Percentiles rank a stretch among this genome's conserved stretches.
Conservation (phyloP, 2,329 filamentous ascomycete species). For the Coleophoma cylindrospora region DNA sequence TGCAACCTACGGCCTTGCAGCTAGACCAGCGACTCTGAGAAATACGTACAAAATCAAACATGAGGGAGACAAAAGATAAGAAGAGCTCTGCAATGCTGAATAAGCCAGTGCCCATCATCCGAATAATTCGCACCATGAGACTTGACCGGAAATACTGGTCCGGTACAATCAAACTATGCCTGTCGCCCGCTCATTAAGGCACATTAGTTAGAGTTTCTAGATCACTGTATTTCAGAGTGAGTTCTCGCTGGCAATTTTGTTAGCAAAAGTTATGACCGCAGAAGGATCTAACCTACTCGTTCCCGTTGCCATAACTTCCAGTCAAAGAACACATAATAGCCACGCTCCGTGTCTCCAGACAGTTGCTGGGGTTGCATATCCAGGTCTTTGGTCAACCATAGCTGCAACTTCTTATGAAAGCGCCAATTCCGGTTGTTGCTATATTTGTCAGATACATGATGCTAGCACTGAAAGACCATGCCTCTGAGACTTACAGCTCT, state of each 20-base stretch:
- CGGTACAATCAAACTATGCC: not conserved
- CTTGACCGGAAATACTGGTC: too few species aligned
- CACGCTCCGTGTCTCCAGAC: slow-evolving; percentile 54
- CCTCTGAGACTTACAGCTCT: slow-evolving; percentile 46
- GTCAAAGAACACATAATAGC: slow-evolving; percentile 64
- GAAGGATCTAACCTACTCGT: slow-evolving; percentile 40
- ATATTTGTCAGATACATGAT: slow-evolving; percentile 5
- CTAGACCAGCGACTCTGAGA: too few species aligned
- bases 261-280: slow-evolving; percentile 3
- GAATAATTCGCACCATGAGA: too few species aligned
- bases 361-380: slow-evolving; percentile 57
- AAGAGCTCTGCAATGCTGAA: too few species aligned
- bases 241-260: slow-evolving; percentile 42
- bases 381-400: slow-evolving; percentile 66
- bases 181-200: not conserved
- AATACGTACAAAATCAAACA: too few species aligned
- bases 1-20: slow-evolving; percentile 5
- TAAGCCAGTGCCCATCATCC: too few species aligned
- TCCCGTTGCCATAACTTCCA: slow-evolving; percentile 58
- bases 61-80: too few species aligned
- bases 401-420: slow-evolving; percentile 62
- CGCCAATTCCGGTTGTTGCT: slow-evolving; percentile 62
- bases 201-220: slow-evolving; percentile 40
- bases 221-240: slow-evolving; percentile 57
- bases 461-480: not conserved